Conservation (phyloP, 2,329 filamentous ascomycete species). For the Ciborinia camelliae region DNA sequence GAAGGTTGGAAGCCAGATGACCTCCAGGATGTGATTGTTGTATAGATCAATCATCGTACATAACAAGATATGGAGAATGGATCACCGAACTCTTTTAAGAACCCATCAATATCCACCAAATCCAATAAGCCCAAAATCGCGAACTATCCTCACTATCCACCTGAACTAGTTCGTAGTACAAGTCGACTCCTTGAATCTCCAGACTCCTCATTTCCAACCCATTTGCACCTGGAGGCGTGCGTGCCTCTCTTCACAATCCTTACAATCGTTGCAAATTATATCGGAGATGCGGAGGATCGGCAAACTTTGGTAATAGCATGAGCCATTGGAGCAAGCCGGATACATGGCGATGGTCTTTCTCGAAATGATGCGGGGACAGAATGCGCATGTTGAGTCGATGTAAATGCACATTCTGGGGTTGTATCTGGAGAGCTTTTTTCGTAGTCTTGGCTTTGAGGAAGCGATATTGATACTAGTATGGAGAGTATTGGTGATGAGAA, state of each 20-base stretch:
- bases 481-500: no score
- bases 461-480: background rate
- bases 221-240: background rate
- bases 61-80: background rate
- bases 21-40: background rate
- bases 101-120: background rate
- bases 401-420: background rate
- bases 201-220: background rate
- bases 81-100: background rate
- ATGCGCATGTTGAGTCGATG: background rate
- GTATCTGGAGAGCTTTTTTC: background rate
- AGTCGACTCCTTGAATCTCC: no score
- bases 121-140: no score
- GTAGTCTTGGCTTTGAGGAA: background rate
- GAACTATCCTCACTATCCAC: background rate
- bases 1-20: background rate
- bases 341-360: background rate
- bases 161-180: no score
- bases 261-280: background rate
- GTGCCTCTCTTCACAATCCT: background rate
- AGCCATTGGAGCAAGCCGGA: no score
- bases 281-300: background rate
- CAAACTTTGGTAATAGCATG: no score
- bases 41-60: background rate
- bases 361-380: background rate